Conservation (phyloP, 2,329 filamentous ascomycete species). For the Aplosporella prunicola region DNA sequence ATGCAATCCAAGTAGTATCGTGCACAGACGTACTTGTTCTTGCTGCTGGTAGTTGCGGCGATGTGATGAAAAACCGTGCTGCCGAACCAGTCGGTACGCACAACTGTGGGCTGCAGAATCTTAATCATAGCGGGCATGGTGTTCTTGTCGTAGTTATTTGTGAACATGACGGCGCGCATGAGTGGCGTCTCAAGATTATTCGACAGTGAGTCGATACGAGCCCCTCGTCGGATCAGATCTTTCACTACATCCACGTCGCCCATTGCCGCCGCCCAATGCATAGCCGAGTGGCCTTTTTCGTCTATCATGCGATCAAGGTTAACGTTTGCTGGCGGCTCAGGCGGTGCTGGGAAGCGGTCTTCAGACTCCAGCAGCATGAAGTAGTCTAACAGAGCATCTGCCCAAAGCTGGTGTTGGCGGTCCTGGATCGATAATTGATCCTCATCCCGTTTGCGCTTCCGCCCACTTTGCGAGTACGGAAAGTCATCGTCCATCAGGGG, state of each 20-base stretch:
- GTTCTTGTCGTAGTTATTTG: slow-evolving; percentile 90
- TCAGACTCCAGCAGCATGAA: slow-evolving; percentile 82
- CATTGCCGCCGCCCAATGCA: slow-evolving; percentile 98
- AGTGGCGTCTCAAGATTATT: slow-evolving; percentile 70
- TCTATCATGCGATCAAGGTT: slow-evolving; percentile 90
- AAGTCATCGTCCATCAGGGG: slow-evolving; percentile 81
- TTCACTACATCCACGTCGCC: slow-evolving; percentile 87
- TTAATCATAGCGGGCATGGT: slow-evolving; percentile 79
- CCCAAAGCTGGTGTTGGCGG: slow-evolving; percentile 81
- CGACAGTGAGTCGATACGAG: slow-evolving; percentile 59
- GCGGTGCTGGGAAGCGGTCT: slow-evolving; percentile 56
- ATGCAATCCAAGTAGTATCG: slow-evolving; percentile 91
- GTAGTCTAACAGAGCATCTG: slow-evolving; percentile 89
- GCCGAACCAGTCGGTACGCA: slow-evolving; percentile 67
- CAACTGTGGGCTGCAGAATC: slow-evolving; percentile 73
- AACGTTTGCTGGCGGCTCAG: slow-evolving; percentile 75
- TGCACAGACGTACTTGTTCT: slow-evolving; percentile 79
- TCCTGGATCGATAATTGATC: slow-evolving; percentile 58
- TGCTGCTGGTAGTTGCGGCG: slow-evolving; percentile 74
- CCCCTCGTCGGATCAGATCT: slow-evolving; percentile 73
- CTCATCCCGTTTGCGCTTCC: slow-evolving; percentile 70
- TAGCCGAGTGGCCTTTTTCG: slow-evolving; percentile 79
- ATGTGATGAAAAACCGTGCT: slow-evolving; percentile 93
- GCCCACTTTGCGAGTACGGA: slow-evolving; percentile 46
- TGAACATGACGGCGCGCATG: slow-evolving; percentile 91